Percentiles rank a stretch among this genome's conserved stretches.
Conservation (phyloP, 2,329 filamentous ascomycete species). For the Boeremia lycopersici region DNA sequence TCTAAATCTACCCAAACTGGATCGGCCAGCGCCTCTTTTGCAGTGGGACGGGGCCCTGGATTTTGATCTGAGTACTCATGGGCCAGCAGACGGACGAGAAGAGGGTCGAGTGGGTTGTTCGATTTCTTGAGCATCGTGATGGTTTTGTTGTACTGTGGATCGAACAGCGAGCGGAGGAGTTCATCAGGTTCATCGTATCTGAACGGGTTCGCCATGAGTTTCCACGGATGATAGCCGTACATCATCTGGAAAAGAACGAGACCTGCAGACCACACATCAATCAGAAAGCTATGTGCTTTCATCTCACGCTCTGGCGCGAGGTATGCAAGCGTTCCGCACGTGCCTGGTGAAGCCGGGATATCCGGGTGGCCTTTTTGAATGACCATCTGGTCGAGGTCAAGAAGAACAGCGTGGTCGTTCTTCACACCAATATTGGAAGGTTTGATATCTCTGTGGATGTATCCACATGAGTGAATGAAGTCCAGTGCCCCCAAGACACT, state of each 20-base stretch:
- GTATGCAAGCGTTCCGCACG: not conserved
- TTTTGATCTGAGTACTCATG: not conserved
- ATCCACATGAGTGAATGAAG: not conserved
- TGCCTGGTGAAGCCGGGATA: not conserved
- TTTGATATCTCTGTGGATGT: not conserved
- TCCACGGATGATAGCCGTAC: not conserved
- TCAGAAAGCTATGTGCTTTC: not conserved
- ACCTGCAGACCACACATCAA: not conserved
- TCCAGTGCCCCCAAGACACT: not conserved
- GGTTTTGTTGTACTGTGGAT: not conserved
- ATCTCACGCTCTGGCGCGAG: not conserved
- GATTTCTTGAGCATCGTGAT: not conserved
- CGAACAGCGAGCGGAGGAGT: not conserved
- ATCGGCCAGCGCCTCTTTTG: not conserved
- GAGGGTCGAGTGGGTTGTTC: not conserved
- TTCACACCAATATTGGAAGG: not conserved
- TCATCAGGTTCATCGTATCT: not conserved
- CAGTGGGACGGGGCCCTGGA: not conserved
- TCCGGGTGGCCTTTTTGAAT: not conserved
- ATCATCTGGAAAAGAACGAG: not conserved
- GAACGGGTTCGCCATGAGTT: not conserved
- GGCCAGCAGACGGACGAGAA: not conserved
- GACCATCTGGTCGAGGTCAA: not conserved
- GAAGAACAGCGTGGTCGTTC: not conserved
- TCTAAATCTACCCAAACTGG: not conserved